Percentiles rank a stretch among this genome's conserved stretches.
phyloP scores from a whole-genome alignment of 2,329 filamentous ascomycete genomes.

The Xylariales sp. region DNA sequence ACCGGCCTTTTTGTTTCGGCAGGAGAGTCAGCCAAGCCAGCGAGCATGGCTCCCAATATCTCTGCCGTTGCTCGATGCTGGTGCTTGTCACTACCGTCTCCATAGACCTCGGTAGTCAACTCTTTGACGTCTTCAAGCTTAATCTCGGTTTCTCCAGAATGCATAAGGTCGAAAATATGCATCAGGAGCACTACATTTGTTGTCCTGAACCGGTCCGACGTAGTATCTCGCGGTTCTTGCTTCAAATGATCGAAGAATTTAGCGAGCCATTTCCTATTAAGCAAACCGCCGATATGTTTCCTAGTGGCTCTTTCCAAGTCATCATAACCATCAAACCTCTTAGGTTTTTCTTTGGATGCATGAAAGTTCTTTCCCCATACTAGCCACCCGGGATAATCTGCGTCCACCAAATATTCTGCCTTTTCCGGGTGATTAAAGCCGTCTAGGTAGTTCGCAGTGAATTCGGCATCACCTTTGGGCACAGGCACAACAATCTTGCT shows the following conservation, averaged over 20 bases:
- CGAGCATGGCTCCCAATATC: conserved; percentile 87
- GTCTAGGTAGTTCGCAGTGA: conserved; percentile 82
- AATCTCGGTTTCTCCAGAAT: conserved; percentile 79
- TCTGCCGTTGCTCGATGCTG: conserved; percentile 96
- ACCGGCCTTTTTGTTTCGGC: conserved; percentile 78
- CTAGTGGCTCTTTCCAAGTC: conserved; percentile 79
- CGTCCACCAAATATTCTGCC: conserved; percentile 89
- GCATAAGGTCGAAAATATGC: conserved; percentile 89
- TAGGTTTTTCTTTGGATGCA: conserved; percentile 78
- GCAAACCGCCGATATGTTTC: conserved; percentile 79
- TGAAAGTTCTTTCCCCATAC: conserved; percentile 92
- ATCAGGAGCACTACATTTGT: conserved; percentile 87
- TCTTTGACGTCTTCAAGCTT: conserved; percentile 91
- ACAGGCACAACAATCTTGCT: conserved; percentile 82
- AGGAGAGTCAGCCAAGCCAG: conserved; percentile 82
- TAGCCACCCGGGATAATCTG: conserved; percentile 94
- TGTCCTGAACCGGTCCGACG: conserved; percentile 88
- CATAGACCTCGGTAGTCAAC: conserved; percentile 80
- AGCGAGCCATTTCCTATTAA: conserved; percentile 87
- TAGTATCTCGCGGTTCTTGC: conserved; percentile 88
- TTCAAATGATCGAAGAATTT: conserved; percentile 94
- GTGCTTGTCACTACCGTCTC: conserved; percentile 95
- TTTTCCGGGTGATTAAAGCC: conserved; percentile 78
- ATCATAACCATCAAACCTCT: conserved; percentile 78
- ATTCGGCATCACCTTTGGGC: conserved; percentile 77